phyloP scores from a whole-genome alignment of 2,329 filamentous ascomycete genomes.

The Coniochaeta ligniaria region DNA sequence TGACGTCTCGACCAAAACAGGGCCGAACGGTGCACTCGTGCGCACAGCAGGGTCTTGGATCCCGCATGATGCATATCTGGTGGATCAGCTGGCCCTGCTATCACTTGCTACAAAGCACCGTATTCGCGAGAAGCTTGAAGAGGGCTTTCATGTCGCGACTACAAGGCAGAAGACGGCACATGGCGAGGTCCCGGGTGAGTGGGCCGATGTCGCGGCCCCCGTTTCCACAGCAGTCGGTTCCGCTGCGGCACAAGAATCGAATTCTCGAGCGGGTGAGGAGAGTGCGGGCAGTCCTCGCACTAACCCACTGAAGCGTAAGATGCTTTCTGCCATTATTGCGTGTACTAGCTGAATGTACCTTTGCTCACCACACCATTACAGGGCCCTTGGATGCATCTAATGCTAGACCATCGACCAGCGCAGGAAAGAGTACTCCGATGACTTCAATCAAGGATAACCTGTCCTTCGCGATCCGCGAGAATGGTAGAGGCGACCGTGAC shows the following conservation, averaged over 20 bases:
- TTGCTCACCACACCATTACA: conserved; percentile 16
- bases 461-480: conserved; percentile 47
- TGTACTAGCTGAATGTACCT: background rate
- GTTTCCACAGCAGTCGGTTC: conserved; percentile 33
- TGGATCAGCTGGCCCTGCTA: conserved; percentile 75
- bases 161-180: conserved; percentile 73
- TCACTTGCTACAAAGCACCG: conserved; percentile 79
- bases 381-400: conserved; percentile 27
- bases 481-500: conserved; percentile 60
- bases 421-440: background rate
- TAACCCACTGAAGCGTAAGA: conserved; percentile 55
- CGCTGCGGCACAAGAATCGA: conserved; percentile 3
- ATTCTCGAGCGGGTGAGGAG: conserved; percentile 19
- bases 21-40: conserved; percentile 54
- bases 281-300: conserved; percentile 46
- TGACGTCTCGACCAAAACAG: conserved; percentile 46
- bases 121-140: conserved; percentile 67
- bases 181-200: conserved; percentile 70
- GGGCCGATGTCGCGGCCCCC: conserved; percentile 61
- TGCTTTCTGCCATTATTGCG: background rate
- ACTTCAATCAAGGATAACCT: conserved; percentile 37
- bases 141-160: conserved; percentile 62
- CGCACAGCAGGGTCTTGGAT: conserved; percentile 62
- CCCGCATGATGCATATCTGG: conserved; percentile 66
- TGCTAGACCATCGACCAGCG: conserved; percentile 14